Conservation (phyloP, 2,329 filamentous ascomycete genomes). For the Dothiorella sarmentorum region DNA sequence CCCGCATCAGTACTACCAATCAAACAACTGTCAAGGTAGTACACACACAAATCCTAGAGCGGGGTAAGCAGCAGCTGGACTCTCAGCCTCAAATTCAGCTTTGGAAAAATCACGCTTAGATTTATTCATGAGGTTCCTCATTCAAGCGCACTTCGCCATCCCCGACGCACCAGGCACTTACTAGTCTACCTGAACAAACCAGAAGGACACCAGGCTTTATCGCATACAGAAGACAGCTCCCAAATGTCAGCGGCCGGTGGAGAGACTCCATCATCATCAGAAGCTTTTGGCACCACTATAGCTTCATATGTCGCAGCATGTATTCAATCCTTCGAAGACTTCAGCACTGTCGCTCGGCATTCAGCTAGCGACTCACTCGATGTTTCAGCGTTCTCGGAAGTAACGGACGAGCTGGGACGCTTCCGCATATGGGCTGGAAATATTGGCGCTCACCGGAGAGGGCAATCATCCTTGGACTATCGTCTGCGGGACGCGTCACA, state of each 20-base stretch:
- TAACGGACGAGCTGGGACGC: constrained; percentile 29
- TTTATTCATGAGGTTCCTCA: no score
- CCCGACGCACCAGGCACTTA: no score
- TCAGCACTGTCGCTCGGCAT: not conserved
- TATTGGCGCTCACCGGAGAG: constrained; percentile 32
- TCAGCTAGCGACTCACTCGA: not conserved
- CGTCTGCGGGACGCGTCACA: constrained; percentile 32
- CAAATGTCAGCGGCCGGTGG: not conserved
- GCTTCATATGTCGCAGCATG: not conserved
- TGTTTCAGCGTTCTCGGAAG: constrained; percentile 19
- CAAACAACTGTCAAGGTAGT: no score
- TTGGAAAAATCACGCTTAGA: no score
- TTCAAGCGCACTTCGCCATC: no score
- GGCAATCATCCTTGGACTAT: constrained; percentile 32
- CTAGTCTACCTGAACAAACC: no score
- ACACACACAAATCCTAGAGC: no score
- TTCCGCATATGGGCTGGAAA: constrained; percentile 36
- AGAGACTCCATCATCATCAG: not conserved
- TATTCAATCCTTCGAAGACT: not conserved
- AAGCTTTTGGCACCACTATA: not conserved
- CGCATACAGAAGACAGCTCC: not conserved
- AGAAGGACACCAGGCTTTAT: no score
- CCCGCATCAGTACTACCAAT: no score
- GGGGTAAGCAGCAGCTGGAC: no score
- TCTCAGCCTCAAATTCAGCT: no score